A percentile compares a stretch with the other conserved stretches of the same genome.
These are phyloP conservation scores for Umbelopsis sp. DNA, from an alignment of 371 early-diverging fungal species.

Conservation along the genomic window DNA sequence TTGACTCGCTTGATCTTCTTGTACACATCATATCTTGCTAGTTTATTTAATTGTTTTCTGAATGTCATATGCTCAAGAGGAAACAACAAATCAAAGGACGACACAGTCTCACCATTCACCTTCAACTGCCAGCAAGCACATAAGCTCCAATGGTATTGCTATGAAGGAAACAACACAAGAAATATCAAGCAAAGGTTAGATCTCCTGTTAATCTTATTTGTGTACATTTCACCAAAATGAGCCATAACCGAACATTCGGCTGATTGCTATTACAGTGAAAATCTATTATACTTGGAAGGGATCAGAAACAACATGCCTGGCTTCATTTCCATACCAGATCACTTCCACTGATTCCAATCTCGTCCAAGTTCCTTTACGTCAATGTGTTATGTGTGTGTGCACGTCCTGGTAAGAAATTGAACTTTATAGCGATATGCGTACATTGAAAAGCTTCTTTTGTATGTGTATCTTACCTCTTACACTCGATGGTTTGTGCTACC, in stretches of 20 bases:
- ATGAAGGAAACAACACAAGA: not conserved
- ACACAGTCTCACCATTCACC: conserved; percentile 10
- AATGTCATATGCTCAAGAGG: conserved; percentile 18
- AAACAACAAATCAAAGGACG: not conserved
- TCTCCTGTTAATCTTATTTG: not conserved
- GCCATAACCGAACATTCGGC: not conserved
- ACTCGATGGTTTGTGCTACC: conserved; percentile 6
- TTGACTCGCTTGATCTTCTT: not conserved
- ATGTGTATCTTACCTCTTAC: conserved; percentile 3
- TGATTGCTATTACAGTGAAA: conserved; percentile 29
- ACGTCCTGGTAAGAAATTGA: conserved; percentile 36
- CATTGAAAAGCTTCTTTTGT: not conserved
- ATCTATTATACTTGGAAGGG: conserved; percentile 44
- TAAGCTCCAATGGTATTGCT: not conserved
- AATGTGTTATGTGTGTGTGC: conserved; percentile 36
- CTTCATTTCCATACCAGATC: conserved; percentile 30
- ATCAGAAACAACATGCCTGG: conserved; percentile 39
- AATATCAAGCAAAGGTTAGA: conserved; percentile 7
- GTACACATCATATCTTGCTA: too few relatives aligned
- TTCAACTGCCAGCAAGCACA: not conserved
- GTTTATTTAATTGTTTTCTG: not conserved
- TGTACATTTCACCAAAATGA: not conserved
- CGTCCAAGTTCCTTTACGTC: conserved; percentile 33
- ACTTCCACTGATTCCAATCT: conserved; percentile 29
- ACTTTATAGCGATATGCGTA: conserved; percentile 3